Percentiles rank a stretch among this genome's conserved stretches.
Conservation (phyloP, 305 asterid genomes). For the Rubia balearica region DNA sequence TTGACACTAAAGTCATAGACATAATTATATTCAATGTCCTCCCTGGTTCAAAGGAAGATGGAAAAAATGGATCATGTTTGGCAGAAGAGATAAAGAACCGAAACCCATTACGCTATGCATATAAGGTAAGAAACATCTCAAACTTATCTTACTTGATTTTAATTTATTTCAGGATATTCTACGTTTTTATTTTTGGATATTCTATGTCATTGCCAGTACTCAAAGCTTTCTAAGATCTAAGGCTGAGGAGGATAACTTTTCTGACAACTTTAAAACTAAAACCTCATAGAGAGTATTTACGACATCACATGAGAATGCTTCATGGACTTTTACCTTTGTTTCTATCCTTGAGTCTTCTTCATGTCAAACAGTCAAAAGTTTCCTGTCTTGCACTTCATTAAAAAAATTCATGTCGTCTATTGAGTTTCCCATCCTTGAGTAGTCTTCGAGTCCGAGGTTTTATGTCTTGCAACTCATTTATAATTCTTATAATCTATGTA, state of each 20-base stretch:
- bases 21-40: slow-evolving; percentile 65
- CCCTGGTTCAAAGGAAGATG: slow-evolving; percentile 42
- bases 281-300: background rate
- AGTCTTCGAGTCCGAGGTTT: background rate
- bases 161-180: background rate
- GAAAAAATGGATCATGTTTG: slow-evolving; percentile 39
- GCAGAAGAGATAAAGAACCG: slow-evolving; percentile 49
- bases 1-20: slow-evolving; percentile 61
- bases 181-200: background rate
- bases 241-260: background rate
- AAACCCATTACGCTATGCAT: slow-evolving; percentile 73
- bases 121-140: slow-evolving; percentile 44
- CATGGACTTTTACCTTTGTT: background rate
- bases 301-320: background rate
- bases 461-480: background rate
- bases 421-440: background rate
- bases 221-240: background rate
- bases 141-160: background rate
- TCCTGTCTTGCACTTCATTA: background rate
- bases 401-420: background rate
- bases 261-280: background rate
- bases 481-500: background rate
- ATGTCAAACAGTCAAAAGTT: background rate
- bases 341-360: background rate
- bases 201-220: background rate